Base-by-base conservation (phyloP, 805 yeast genomes). In the Lipomyces japonicus region DNA sequence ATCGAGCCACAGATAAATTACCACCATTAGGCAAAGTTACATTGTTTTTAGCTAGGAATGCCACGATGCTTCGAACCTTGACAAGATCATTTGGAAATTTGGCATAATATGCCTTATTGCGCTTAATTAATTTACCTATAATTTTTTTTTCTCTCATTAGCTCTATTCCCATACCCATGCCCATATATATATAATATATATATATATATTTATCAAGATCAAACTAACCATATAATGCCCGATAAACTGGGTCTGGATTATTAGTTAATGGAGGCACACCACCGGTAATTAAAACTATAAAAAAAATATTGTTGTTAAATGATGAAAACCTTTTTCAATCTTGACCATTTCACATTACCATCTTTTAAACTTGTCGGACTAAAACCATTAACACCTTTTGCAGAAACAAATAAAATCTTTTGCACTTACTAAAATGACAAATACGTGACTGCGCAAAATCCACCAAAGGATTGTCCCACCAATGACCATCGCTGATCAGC, bases 381-480 rank as follows among this genome's bases (percentile, higher is more conserved):
- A 48, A 7, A 14, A 40, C n/a, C 23, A 42, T 6, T 18, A n/a
- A 4, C 14, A 53, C 64, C 37, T 6, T 6, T 14, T 7, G 4
- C 4, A 9, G n/a, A 36, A 24, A 31, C 14, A 12, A 4, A 12
- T 22, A 34, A 22, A 9, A 28, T 28, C 22, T 6, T 10, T 6
- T 10, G 18, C 12, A 38, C 55, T 6, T 50, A 51, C 55, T 37
- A 73, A 48, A 67, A 66, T 2, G 81, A 76, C 18, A 76, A 61
- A 59, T 79, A 79, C 2, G 78, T 75, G 55, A 74, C 68, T 19
- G 71, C 63, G 56, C 78, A 71, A 54, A 77, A 79, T 0, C 82
- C 82, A 22, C 83, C 81, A 58, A 71, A 77, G 2, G 79, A 74
- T 58, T 78, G 82, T 7, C 83, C 84, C 31, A 75, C 59, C 16